Conservation (phyloP, 176 grass and related monocot species). For the Dactylis glomerata region DNA sequence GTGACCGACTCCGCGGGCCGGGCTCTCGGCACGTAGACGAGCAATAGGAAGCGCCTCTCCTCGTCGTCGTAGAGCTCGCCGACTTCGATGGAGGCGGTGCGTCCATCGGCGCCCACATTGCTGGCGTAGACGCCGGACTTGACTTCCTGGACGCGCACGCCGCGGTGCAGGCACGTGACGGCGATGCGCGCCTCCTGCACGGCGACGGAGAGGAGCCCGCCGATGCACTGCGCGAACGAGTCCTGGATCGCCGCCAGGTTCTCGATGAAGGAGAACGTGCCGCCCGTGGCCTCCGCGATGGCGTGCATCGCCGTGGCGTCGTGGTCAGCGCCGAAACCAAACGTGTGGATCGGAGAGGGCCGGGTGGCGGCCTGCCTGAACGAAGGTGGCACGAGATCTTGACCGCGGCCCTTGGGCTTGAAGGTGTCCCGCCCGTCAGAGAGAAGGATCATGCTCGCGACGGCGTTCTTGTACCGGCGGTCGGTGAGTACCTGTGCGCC, state of each 20-base stretch:
- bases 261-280: slow-evolving; percentile 86
- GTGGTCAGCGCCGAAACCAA: slow-evolving; percentile 71
- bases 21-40: slow-evolving; percentile 45
- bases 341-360: slow-evolving; percentile 52
- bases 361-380: neutral
- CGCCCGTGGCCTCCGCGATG: slow-evolving; percentile 54
- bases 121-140: slow-evolving; percentile 60
- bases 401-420: neutral
- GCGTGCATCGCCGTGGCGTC: slow-evolving; percentile 74
- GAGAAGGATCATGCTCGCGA: slow-evolving; percentile 30
- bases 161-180: slow-evolving; percentile 47
- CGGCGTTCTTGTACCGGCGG: neutral
- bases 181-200: slow-evolving; percentile 47
- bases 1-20: neutral
- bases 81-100: slow-evolving; percentile 43
- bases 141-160: slow-evolving; percentile 42
- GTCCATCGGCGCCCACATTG: slow-evolving; percentile 31
- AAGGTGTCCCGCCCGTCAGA: slow-evolving; percentile 49
- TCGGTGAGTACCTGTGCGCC: slow-evolving; percentile 36
- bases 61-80: slow-evolving; percentile 81
- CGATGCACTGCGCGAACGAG: slow-evolving; percentile 74
- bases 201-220: slow-evolving; percentile 60
- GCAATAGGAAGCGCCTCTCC: slow-evolving; percentile 76
- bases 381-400: slow-evolving; percentile 48
- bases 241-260: slow-evolving; percentile 54